Evolutionary conservation across 1,139 yeast genomes (phyloP), one percentile per base, ranked within the genome.

Genomic region (Suhomyces kunorum): DNA sequence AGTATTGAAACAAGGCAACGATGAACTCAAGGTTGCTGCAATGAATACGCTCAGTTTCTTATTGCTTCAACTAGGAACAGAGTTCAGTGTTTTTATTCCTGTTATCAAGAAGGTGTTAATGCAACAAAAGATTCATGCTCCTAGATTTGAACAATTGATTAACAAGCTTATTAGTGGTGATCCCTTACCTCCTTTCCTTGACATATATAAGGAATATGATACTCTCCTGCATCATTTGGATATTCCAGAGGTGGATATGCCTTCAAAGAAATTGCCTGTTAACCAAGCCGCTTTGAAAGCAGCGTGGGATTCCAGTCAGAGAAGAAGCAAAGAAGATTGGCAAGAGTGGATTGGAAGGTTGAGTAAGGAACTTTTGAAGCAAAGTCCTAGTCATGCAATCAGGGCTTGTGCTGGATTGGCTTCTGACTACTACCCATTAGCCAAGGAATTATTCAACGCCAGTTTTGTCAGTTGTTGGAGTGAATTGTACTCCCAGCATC

Each of bases 391-490:
- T 0, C 96, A 88, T 56, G 95, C 98, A 1, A 74, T 94, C 32
- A 74, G 98, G 50, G 96, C 98, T 0, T 92, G 98, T 59, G 88
- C 96, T 2, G 85, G 87, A 8, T 68, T 94, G 40, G 98, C 98
- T 0, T 82, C 88, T 6, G 88, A 87, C 35, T 88, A 90, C 54
- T 81, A 86, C 41, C 96, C 96, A 0, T 64, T 94, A 34, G 96
- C 98, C 0, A 83, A 84, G 49, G 97, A 90, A 47, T 66, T 94
- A 40, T 94, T 94, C 68, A 94, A 94, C 59, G 90, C 96, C 19
- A 87, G 96, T 56, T 94, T 94, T 71, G 90, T 94, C 23, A 86
- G 96, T 56, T 90, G 97, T 50, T 94, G 98, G 98, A 81, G 84
- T 44, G 97, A 90, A 52, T 70, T 94, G 17, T 88, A 87, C 53